A percentile compares a stretch with the other conserved stretches of the same genome.
Evolutionary conservation across 495 filamentous ascomycete species (phyloP).

Genomic region (Daldinia grandis): DNA sequence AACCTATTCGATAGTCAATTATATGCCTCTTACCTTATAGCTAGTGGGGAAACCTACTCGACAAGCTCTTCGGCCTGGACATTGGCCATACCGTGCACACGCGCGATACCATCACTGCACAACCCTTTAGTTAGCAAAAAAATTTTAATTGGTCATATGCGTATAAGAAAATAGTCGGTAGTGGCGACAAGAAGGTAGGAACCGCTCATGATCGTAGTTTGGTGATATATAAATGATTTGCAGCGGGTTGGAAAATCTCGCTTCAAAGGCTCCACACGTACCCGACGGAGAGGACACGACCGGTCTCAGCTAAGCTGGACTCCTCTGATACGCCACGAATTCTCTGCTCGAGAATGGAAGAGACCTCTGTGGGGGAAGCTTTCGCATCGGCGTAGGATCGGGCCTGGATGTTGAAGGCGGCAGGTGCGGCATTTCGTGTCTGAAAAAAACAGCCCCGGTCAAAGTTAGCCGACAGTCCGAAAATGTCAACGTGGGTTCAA

Average conservation of each 20-base stretch:
- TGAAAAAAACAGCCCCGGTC: constrained; percentile 57
- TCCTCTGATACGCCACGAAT: constrained; percentile 98
- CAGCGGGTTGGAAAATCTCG: constrained; percentile 43
- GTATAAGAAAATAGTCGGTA: neutral
- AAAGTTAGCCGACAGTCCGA: constrained; percentile 60
- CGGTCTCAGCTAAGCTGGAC: constrained; percentile 94
- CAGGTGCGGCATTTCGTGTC: constrained; percentile 87
- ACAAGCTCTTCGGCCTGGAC: constrained; percentile 99
- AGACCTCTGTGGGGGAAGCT: constrained; percentile 96
- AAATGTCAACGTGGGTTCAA: constrained; percentile 40
- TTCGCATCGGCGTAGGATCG: constrained; percentile 96
- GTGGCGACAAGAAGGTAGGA: neutral
- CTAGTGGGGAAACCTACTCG: constrained; percentile 76
- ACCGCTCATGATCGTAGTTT: neutral
- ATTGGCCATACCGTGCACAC: constrained; percentile 99
- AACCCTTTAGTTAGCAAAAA: constrained; percentile 51
- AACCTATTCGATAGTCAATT: constrained; percentile 70
- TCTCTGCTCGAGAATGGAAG: constrained; percentile 98
- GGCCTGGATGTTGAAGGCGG: constrained; percentile 77
- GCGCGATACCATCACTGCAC: constrained; percentile 98
- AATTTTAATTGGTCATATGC: constrained; percentile 23
- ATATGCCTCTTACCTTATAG: constrained; percentile 19
- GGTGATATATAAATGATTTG: constrained; percentile 12
- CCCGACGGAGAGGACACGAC: constrained; percentile 98
- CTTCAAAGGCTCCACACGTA: constrained; percentile 70